Conservation (phyloP, 2,329 filamentous ascomycete genomes). For the Annulohypoxylon truncatum region DNA sequence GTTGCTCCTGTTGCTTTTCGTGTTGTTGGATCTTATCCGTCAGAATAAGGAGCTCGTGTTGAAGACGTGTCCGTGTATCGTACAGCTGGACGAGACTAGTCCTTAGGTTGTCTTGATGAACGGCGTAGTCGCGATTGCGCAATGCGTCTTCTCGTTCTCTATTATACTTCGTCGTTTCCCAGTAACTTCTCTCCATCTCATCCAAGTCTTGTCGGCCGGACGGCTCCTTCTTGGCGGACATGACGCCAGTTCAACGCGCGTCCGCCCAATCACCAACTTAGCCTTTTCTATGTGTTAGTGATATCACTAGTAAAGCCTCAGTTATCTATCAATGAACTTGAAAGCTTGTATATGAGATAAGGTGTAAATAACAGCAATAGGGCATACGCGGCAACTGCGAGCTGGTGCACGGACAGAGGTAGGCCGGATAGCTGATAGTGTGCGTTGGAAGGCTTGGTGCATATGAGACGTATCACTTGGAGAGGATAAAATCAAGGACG, state of each 20-base stretch:
- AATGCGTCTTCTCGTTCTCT: slow-evolving; percentile 45
- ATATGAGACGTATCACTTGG: neutral
- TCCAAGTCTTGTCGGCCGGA: slow-evolving; percentile 38
- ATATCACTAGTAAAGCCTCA: neutral
- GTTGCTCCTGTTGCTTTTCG: slow-evolving; percentile 44
- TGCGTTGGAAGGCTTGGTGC: neutral
- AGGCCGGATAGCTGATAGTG: neutral
- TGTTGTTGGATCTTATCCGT: slow-evolving; percentile 39
- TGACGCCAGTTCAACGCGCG: slow-evolving; percentile 25
- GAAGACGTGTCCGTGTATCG: slow-evolving; percentile 39
- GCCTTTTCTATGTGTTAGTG: slow-evolving; percentile 14
- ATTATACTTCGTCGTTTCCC: slow-evolving; percentile 38
- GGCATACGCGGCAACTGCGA: neutral
- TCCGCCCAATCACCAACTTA: slow-evolving; percentile 11
- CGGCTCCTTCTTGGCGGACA: slow-evolving; percentile 43
- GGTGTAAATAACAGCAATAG: neutral
- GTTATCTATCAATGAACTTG: neutral
- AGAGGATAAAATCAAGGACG: neutral
- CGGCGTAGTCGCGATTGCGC: slow-evolving; percentile 39
- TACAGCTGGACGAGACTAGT: slow-evolving; percentile 41
- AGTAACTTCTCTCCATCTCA: slow-evolving; percentile 43
- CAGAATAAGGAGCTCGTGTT: slow-evolving; percentile 41
- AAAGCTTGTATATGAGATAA: neutral
- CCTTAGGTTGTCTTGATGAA: slow-evolving; percentile 40
- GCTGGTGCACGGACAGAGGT: neutral